Conservation (phyloP, 345 rosid genomes). For the Lepidium aucheri region DNA sequence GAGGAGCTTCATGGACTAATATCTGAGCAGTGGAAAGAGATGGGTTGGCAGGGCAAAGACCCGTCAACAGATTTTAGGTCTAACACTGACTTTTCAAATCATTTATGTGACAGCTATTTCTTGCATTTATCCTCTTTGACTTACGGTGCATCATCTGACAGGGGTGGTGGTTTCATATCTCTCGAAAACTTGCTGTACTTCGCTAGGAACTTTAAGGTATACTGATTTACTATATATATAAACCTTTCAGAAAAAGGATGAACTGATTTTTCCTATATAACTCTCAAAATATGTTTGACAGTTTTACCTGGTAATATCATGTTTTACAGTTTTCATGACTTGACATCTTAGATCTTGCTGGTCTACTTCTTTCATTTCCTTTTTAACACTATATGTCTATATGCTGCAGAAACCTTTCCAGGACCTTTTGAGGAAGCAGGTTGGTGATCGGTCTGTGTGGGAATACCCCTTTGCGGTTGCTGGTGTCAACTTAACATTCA, state of each 20-base stretch:
- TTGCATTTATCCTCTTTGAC: conserved; percentile 11
- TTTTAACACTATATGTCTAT: not conserved
- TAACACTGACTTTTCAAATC: not conserved
- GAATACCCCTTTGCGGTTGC: conserved; percentile 99
- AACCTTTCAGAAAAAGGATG: not conserved
- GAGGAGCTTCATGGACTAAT: conserved; percentile 79
- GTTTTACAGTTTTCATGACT: not conserved
- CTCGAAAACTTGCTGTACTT: conserved; percentile 92
- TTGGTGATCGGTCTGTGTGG: conserved; percentile 94
- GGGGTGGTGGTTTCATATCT: conserved; percentile 99
- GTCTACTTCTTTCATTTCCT: not conserved
- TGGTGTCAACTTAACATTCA: conserved; percentile 94
- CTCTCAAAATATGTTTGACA: not conserved
- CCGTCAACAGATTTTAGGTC: conserved; percentile 99
- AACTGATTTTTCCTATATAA: not conserved
- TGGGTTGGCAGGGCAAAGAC: conserved; percentile 99
- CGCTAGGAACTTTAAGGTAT: conserved; percentile 78
- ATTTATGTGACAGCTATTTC: not conserved
- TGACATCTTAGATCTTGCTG: not conserved
- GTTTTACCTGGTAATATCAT: not conserved
- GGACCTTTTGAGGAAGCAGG: conserved; percentile 83
- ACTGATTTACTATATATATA: not conserved
- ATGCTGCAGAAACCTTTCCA: conserved; percentile 72
- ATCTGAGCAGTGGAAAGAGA: conserved; percentile 99
- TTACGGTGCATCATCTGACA: conserved; percentile 29